Percentiles rank a stretch among this genome's conserved stretches.
phyloP scores from a whole-genome alignment of 75 land plant species.

The Cunninghamia lanceolata region DNA sequence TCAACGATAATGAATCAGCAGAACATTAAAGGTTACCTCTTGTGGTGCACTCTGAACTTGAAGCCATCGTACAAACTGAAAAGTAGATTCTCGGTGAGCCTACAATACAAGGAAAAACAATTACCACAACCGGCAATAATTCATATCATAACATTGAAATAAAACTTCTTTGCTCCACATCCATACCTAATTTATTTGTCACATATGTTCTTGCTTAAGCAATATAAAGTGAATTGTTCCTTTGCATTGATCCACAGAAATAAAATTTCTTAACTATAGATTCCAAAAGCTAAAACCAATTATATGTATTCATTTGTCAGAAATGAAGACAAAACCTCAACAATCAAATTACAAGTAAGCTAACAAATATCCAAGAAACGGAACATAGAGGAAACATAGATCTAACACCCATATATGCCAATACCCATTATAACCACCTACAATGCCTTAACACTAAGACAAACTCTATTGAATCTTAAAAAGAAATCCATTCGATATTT shows the following conservation, averaged over 20 bases:
- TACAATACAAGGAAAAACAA: neutral
- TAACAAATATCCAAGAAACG: neutral
- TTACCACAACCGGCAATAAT: neutral
- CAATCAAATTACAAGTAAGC: neutral
- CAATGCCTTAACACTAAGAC: neutral
- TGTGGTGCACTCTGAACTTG: constrained; percentile 14
- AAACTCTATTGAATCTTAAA: neutral
- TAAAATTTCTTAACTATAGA: neutral
- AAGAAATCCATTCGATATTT: neutral
- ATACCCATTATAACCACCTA: neutral
- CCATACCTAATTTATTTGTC: neutral
- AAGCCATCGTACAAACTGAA: constrained; percentile 9
- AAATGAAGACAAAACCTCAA: neutral
- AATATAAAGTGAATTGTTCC: neutral
- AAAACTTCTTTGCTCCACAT: neutral
- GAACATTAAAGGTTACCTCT: neutral
- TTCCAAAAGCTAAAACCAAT: neutral
- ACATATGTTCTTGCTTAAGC: neutral
- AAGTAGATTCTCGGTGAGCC: neutral
- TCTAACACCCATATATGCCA: neutral
- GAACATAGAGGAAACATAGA: neutral
- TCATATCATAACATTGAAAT: neutral
- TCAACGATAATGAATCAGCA: neutral
- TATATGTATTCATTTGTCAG: neutral
- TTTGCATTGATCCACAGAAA: neutral